Percentiles rank a stretch among this genome's conserved stretches.
These are phyloP conservation scores for Hymenotorrendiella dingleyae DNA, from an alignment of 2,329 filamentous ascomycete species.

Conservation along the genomic window DNA sequence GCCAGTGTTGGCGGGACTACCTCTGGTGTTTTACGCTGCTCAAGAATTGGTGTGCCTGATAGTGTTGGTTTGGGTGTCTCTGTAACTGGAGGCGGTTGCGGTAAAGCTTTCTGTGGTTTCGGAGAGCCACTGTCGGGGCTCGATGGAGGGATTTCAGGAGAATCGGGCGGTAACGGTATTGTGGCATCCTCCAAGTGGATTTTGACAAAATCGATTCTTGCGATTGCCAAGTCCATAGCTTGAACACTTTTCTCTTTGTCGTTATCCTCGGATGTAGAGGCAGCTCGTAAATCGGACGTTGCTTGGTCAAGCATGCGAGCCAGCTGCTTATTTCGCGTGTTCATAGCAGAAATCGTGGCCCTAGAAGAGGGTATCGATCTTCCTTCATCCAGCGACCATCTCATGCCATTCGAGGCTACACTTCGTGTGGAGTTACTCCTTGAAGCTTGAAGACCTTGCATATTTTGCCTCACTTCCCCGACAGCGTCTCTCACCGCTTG, in stretches of 20 bases:
- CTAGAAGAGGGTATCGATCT: slow-evolving; percentile 24
- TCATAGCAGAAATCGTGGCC: slow-evolving; percentile 45
- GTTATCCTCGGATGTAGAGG: slow-evolving; percentile 45
- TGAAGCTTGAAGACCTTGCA: slow-evolving; percentile 59
- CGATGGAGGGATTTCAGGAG: slow-evolving; percentile 5
- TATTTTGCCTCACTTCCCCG: slow-evolving; percentile 71
- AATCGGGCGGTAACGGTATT: slow-evolving; percentile 39
- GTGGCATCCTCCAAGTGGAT: slow-evolving; percentile 54
- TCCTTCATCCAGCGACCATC: slow-evolving; percentile 30
- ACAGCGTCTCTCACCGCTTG: slow-evolving; percentile 76
- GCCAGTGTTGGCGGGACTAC: neutral
- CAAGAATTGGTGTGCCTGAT: neutral
- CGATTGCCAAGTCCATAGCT: slow-evolving; percentile 51
- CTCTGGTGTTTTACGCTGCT: slow-evolving; percentile 1
- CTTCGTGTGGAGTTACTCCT: slow-evolving; percentile 34
- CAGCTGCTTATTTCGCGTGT: slow-evolving; percentile 60
- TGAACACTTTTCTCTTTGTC: slow-evolving; percentile 41
- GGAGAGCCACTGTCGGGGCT: neutral
- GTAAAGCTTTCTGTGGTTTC: neutral
- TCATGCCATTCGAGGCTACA: slow-evolving; percentile 17
- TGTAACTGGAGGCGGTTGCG: neutral
- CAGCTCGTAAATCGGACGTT: slow-evolving; percentile 54
- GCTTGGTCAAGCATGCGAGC: slow-evolving; percentile 64
- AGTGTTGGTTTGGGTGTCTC: neutral
- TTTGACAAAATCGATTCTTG: slow-evolving; percentile 61